A percentile compares a stretch with the other conserved stretches of the same genome.
These are phyloP conservation scores for Fusarium chaquense DNA, from an alignment of 2,329 filamentous ascomycete species.

Conservation along the genomic window DNA sequence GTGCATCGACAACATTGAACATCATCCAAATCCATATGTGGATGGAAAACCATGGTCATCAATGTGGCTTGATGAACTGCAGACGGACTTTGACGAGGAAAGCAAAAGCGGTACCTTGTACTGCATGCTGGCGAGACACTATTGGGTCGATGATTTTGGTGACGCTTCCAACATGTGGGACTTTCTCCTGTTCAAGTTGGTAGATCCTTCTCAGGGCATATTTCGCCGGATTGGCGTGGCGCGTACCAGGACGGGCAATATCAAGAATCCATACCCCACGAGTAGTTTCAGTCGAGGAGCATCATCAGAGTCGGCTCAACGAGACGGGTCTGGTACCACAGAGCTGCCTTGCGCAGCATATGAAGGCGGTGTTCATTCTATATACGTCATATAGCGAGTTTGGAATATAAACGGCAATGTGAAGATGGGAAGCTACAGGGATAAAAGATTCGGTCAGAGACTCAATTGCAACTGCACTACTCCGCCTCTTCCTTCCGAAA, in stretches of 20 bases:
- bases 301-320: no score
- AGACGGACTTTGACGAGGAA: neutral
- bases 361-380: neutral
- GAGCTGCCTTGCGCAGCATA: neutral
- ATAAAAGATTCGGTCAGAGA: neutral
- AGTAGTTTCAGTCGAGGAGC: neutral
- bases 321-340: no score
- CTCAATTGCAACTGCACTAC: neutral
- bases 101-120: neutral
- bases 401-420: neutral
- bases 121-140: neutral
- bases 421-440: neutral
- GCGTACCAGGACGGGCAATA: neutral
- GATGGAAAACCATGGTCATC: neutral
- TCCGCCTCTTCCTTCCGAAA: neutral
- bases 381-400: neutral
- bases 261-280: neutral
- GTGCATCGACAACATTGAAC: neutral
- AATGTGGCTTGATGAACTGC: neutral
- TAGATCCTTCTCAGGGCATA: neutral
- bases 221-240: neutral
- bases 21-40: neutral
- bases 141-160: neutral
- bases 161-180: neutral
- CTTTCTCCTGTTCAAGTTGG: neutral